A percentile compares a stretch with the other conserved stretches of the same genome.
These are phyloP conservation scores for Gentiana dahurica DNA, from an alignment of 257 asterid species.

Conservation along the genomic window DNA sequence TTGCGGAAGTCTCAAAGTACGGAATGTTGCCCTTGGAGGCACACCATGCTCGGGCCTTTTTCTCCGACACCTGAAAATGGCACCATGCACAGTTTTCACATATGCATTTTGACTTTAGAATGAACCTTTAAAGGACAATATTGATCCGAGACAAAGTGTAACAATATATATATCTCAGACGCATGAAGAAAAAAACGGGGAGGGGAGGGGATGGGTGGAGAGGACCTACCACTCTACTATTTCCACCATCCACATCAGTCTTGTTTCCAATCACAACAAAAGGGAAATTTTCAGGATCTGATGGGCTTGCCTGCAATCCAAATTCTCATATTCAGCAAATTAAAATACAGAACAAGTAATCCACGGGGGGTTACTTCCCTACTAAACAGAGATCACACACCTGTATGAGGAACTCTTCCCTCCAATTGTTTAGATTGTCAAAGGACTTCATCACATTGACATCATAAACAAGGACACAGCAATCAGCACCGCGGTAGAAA, in stretches of 20 bases:
- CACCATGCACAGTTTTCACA: neutral
- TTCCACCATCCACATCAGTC: slow-evolving; percentile 94
- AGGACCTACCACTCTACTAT: slow-evolving; percentile 74
- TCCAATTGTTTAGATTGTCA: slow-evolving; percentile 90
- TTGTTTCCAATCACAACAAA: slow-evolving; percentile 98
- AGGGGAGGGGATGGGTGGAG: no score
- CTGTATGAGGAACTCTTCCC: slow-evolving; percentile 97
- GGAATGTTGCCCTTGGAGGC: slow-evolving; percentile 95
- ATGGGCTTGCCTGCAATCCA: slow-evolving; percentile 85
- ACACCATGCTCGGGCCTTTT: slow-evolving; percentile 98
- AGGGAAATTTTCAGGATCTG: slow-evolving; percentile 96
- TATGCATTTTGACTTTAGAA: neutral
- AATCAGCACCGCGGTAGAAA: slow-evolving; percentile 98
- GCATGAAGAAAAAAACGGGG: no score
- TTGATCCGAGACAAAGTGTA: no score
- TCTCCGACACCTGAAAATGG: slow-evolving; percentile 66
- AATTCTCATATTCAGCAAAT: slow-evolving; percentile 1
- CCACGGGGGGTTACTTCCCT: neutral
- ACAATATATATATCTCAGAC: no score
- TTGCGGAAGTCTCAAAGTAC: slow-evolving; percentile 97
- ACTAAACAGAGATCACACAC: slow-evolving; percentile 19
- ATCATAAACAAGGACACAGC: slow-evolving; percentile 96
- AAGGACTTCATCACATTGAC: slow-evolving; percentile 90
- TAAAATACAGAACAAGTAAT: neutral
- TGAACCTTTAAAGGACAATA: neutral